Evolutionary conservation across 208 protist genomes (phyloP).

Genomic region (Acanthamoeba triangularis): DNA sequence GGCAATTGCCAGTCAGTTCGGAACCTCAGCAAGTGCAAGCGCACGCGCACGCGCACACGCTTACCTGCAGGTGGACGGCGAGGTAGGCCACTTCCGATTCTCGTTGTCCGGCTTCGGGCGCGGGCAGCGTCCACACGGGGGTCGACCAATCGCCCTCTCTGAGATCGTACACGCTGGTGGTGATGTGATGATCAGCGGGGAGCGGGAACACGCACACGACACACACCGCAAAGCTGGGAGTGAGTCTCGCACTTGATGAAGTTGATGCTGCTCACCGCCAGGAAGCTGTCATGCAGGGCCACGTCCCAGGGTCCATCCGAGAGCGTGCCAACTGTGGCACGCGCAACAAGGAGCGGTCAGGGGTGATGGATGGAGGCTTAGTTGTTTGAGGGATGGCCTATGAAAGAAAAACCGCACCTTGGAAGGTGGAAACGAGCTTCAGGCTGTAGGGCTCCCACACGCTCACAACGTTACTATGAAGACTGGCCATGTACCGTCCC

Average conservation of each 20-base stretch:
- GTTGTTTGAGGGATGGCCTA: neutral
- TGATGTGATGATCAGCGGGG: neutral
- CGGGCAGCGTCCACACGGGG: neutral
- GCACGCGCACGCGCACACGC: neutral
- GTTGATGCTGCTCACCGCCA: neutral
- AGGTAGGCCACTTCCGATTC: neutral
- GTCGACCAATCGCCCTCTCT: neutral
- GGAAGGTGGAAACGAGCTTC: neutral
- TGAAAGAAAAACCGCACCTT: neutral
- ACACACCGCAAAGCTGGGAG: no score
- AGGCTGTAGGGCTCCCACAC: neutral
- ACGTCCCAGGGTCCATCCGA: neutral
- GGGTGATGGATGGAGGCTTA: neutral
- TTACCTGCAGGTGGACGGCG: neutral
- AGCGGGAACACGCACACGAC: no score
- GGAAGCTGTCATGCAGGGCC: neutral
- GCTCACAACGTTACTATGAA: neutral
- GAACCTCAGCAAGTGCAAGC: no score
- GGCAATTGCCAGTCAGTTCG: neutral
- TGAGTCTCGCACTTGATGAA: neutral
- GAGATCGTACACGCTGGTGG: constrained; percentile 12
- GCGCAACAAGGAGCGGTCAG: neutral
- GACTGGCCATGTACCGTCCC: neutral
- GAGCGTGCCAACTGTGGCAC: neutral
- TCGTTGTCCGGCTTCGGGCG: neutral